Evolutionary conservation across 2,329 filamentous ascomycete genomes (phyloP), one percentile per base, ranked within the genome.

Genomic region (Beauveria bassiana): DNA sequence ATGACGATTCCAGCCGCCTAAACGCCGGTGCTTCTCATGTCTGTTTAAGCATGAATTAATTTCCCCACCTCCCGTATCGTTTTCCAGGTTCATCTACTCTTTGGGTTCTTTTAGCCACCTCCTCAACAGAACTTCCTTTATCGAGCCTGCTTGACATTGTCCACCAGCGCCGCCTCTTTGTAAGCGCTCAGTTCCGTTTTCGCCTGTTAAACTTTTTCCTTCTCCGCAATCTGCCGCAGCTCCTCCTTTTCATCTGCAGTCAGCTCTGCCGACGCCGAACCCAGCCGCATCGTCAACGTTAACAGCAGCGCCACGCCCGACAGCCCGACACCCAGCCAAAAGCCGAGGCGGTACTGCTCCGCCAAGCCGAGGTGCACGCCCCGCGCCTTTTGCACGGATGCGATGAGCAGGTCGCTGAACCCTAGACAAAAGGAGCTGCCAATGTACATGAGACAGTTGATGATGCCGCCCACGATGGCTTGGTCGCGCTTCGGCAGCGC

Each of bases 381-480:
- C 12, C n/a, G 16, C 22, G 42, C n/a, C 7, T 59, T 61, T 22
- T 68, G 70, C 16, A 75, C 80, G 49, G 75, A 73, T 0, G 76
- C 75, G n/a, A 75, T 69, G 2, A 68, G 66, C 5, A 88, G 77
- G 68, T 88, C 85, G 18, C 81, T 82, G 63, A 85, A 79, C 0
- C 82, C 85, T 10, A 88, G 76, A 65, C 81, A 79, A 20, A 87
- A 71, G 1, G 83, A 82, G 59, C 86, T 84, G 2, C 83, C 82
- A 18, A 87, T 72, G 64, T 85, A 81, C 26, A 86, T 68, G 2
- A 86, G 70, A 22, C 79, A 78, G 70, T 86, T 87, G 65, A 84
- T 80, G 51, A 87, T 68, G 1, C 81, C 83, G 5, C 84, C 85
- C 0, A 84, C 85, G 4, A 86, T 70, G 0, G 84, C 85, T 67